phyloP scores from a whole-genome alignment of 129 eudicot species.

The Artemisia argyi region DNA sequence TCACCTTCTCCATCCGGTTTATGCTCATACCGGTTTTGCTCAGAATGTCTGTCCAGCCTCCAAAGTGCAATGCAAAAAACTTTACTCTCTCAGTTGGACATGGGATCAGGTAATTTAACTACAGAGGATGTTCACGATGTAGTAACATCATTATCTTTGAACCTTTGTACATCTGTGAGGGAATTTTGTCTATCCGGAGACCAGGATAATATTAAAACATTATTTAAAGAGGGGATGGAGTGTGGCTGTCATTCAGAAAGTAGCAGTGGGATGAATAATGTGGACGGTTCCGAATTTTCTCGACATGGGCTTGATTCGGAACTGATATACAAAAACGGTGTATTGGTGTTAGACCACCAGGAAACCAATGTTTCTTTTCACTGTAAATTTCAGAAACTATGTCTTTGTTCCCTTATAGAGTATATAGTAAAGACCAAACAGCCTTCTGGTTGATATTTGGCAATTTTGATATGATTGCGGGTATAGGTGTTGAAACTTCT shows the following conservation, averaged over 20 bases:
- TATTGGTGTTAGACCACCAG: conserved; percentile 50
- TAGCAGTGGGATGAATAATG: background rate
- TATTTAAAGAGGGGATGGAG: conserved; percentile 35
- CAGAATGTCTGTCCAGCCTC: conserved; percentile 59
- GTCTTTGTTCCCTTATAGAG: conserved; percentile 87
- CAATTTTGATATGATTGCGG: conserved; percentile 52
- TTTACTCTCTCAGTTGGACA: conserved; percentile 35
- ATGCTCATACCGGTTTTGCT: conserved; percentile 68
- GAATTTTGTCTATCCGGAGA: conserved; percentile 34
- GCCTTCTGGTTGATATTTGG: conserved; percentile 48
- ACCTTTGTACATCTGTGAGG: conserved; percentile 51
- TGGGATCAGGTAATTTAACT: conserved; percentile 37
- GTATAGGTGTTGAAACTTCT: conserved; percentile 19
- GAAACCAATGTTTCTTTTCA: conserved; percentile 53
- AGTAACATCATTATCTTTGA: conserved; percentile 57
- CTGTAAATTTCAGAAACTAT: conserved; percentile 80
- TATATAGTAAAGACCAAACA: conserved; percentile 62
- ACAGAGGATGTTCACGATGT: conserved; percentile 73
- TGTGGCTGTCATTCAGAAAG: conserved; percentile 59
- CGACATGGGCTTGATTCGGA: conserved; percentile 29
- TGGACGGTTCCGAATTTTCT: background rate
- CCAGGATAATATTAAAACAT: background rate
- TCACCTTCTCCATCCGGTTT: conserved; percentile 20
- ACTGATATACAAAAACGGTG: conserved; percentile 68
- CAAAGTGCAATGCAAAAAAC: conserved; percentile 38